Evolutionary conservation across 2,329 filamentous ascomycete species (phyloP), one percentile per base, ranked within the genome.

Genomic region (Colletotrichum liriopes): DNA sequence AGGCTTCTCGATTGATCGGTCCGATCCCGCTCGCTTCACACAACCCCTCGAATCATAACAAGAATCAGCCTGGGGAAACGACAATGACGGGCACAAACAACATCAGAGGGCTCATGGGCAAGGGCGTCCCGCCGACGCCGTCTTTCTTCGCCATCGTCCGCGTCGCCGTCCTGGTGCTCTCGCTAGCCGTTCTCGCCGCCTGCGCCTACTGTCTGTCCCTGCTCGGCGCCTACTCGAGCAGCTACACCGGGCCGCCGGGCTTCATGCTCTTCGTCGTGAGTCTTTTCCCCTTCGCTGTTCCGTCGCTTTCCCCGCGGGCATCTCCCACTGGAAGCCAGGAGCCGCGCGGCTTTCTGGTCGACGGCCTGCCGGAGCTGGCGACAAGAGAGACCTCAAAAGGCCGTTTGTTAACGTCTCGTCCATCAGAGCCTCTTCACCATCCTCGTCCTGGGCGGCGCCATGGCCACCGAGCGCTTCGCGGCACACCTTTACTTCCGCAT

Each of bases 261-360:
- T 85, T 87, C 73, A 78, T 86, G 54, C 82, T 86, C 72, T 87
- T 87, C 69, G 81, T 85, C 45, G 86, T 88, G 75, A 78, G 84
- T 75, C 65, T 67, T 45, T 18, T 14, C 52, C 76, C 73, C 16
- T 1, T 11, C 16, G 3, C 23, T 43, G n/a, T 29, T 14, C 3
- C 8, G 5, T 20, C 39, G 2, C 37, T 14, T 4, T 23, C 2
- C 78, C 39, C 11, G 49, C 32, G 6, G 54, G 51, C 9, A 26
- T 7, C 12, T 56, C 65, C 61, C 20, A 11, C n/a, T 12, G 45
- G 45, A n/a, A 23, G 3, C 23, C 49, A 7, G 23, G 14, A 29
- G 26, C 23, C 8, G 5, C 12, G 18, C 12, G 16, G 29, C 26
- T 26, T 51, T 18, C 11, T 11, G 45, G 20, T 20, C 12, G 26